These are phyloP conservation scores for Tuber calosporum DNA, from an alignment of 495 filamentous ascomycete genomes.

Conservation along the genomic window DNA sequence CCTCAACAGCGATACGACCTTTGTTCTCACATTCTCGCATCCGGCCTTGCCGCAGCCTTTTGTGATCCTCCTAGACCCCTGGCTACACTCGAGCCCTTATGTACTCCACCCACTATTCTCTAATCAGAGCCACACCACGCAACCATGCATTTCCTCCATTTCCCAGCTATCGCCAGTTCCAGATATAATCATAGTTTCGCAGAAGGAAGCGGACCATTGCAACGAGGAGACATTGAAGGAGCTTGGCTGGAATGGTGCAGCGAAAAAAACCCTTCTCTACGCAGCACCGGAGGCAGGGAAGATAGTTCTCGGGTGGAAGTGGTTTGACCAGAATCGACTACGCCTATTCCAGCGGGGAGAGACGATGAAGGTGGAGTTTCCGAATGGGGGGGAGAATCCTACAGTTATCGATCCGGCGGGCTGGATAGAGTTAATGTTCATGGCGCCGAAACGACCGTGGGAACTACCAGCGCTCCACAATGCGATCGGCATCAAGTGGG, in stretches of 20 bases:
- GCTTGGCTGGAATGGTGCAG: constrained; percentile 47
- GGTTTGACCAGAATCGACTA: constrained; percentile 55
- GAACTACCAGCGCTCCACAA: constrained; percentile 58
- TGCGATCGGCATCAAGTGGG: constrained; percentile 57
- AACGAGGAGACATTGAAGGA: constrained; percentile 59
- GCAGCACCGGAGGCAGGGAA: constrained; percentile 57
- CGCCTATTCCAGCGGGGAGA: constrained; percentile 40
- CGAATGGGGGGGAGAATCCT: constrained; percentile 45
- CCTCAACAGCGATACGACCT: constrained; percentile 64
- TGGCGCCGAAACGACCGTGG: constrained; percentile 50
- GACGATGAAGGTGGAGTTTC: constrained; percentile 12
- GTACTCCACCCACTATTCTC: constrained; percentile 59
- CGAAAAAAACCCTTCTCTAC: constrained; percentile 53
- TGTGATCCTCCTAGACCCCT: constrained; percentile 64
- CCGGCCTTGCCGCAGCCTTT: constrained; percentile 44
- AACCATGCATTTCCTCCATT: constrained; percentile 54
- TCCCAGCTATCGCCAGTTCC: constrained; percentile 53
- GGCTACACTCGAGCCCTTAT: constrained; percentile 57
- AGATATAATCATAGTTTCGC: constrained; percentile 62
- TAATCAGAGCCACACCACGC: constrained; percentile 49
- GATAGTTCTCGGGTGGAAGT: constrained; percentile 56
- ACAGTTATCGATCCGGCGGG: constrained; percentile 45
- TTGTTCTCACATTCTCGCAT: constrained; percentile 55
- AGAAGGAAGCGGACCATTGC: constrained; percentile 64
- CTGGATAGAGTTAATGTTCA: constrained; percentile 59